phyloP scores from a whole-genome alignment of 352 stramenopile genomes.

The Peronosclerospora sorghi region DNA sequence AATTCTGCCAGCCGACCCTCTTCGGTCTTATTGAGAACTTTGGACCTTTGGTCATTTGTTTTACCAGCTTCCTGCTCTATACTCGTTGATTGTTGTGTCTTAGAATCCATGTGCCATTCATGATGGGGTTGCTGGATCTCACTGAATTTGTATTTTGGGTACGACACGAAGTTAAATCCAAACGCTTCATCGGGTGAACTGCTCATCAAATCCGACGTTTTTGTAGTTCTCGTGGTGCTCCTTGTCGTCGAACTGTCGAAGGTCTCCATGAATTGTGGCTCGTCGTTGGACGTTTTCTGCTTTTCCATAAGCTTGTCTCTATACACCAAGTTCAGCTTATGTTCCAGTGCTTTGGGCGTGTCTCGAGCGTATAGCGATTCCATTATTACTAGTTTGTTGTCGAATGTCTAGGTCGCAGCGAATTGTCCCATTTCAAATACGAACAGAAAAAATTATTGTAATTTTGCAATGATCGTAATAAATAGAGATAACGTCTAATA shows the following conservation, averaged over 20 bases:
- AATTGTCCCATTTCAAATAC: conserved; percentile 3
- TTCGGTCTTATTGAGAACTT: conserved; percentile 5
- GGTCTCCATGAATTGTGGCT: conserved; percentile 1
- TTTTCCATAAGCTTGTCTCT: conserved; percentile 2
- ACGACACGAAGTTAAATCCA: conserved; percentile 13
- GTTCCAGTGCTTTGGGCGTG: conserved; percentile 16
- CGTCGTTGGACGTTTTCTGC: background rate
- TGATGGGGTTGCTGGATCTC: conserved; percentile 5
- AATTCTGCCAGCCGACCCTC: conserved; percentile 14
- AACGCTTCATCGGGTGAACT: conserved; percentile 14
- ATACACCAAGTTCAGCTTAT: conserved; percentile 8
- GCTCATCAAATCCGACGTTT: background rate
- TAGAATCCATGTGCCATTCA: conserved; percentile 1
- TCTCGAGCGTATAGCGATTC: conserved; percentile 26
- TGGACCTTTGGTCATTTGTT: background rate
- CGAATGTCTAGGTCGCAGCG: conserved; percentile 4
- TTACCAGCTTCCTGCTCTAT: too few species aligned
- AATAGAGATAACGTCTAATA: too few species aligned
- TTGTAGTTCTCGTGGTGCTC: background rate
- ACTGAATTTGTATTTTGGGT: conserved; percentile 4
- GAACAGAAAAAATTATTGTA: too few species aligned
- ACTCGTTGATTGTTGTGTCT: too few species aligned
- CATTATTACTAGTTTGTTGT: conserved; percentile 10
- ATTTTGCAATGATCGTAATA: too few species aligned
- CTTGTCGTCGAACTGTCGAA: conserved; percentile 5